Evolutionary conservation across 192 early-diverging fungal species (phyloP), one percentile per base, ranked within the genome.

Genomic region (Backusella morwellensis): DNA sequence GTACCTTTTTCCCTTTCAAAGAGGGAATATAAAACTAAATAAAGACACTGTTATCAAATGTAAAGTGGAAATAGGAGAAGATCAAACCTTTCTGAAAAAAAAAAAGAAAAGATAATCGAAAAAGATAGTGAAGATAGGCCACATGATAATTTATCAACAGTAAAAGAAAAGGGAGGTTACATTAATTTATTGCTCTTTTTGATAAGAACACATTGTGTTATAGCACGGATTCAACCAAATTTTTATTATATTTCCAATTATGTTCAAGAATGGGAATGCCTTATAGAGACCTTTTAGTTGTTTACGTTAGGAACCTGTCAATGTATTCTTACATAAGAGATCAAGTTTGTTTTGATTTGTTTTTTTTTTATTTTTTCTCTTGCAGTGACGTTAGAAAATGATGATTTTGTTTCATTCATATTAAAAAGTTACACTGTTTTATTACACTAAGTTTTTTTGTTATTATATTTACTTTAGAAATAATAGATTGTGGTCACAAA

Each of bases 141-240:
- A 63, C 56, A 63, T 63, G 56, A 63, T 63, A 26, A 63, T 29
- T 40, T 29, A 63, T 59, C 54, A 59, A 26, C 17, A 11, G 23
- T 59, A 59, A 52, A 52, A 50, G 54, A 23, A 1, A 59, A 59
- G 21, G 23, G 54, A 26, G 26, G 56, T 63, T 26, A 63, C 56
- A 63, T 63, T 63, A 63, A 63, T 63, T 63, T 63, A 63, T 63
- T 63, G 47, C 42, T 56, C 11, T 56, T 56, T 52, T 56, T 29
- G 56, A 63, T 63, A 63, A 63, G 56, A 63, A n/a, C 23, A 63
- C 56, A 29, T 29, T 12, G 23, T 63, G 56, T 63, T 26, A 63
- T 63, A n/a, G 2, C 12, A 29, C 23, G 23, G 12, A 56, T 56
- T 23, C 19, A 23, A 26, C 9, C 50, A 15, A 52, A 52, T 7